A percentile compares a stretch with the other conserved stretches of the same genome.
Conservation (phyloP, 331 rosid genomes). For the Ulmus americana region DNA sequence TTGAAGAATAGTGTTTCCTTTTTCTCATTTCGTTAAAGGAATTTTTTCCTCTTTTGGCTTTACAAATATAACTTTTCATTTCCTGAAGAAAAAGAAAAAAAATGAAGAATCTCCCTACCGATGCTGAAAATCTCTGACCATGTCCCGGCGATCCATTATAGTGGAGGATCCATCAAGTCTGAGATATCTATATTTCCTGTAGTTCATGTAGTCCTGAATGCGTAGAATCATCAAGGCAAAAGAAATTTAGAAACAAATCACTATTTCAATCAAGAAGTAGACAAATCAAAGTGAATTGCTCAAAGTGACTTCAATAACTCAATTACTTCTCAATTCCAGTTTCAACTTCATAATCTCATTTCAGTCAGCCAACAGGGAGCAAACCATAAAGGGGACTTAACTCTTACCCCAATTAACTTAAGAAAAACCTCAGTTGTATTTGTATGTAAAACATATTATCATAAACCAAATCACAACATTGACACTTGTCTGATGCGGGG, state of each 20-base stretch:
- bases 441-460: background rate
- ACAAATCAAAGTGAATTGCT: too few relatives aligned
- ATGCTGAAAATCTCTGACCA: conserved; percentile 91
- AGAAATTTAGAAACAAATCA: background rate
- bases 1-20: too few relatives aligned
- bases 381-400: background rate
- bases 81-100: too few relatives aligned
- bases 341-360: too few relatives aligned
- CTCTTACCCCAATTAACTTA: background rate
- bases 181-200: conserved; percentile 80
- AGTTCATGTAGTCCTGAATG: conserved; percentile 96
- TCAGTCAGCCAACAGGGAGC: too few relatives aligned
- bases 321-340: too few relatives aligned
- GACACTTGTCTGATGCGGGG: background rate
- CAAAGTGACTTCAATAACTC: too few relatives aligned
- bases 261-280: too few relatives aligned
- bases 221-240: conserved; percentile 10
- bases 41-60: too few relatives aligned
- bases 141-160: conserved; percentile 91
- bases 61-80: too few relatives aligned
- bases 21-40: too few relatives aligned
- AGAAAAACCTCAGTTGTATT: background rate
- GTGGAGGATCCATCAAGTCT: conserved; percentile 97
- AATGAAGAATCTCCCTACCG: conserved; percentile 39
- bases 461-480: background rate